Evolutionary conservation across 805 yeast genomes (phyloP).

Genomic region (Helenozyma baotianmanensis): DNA sequence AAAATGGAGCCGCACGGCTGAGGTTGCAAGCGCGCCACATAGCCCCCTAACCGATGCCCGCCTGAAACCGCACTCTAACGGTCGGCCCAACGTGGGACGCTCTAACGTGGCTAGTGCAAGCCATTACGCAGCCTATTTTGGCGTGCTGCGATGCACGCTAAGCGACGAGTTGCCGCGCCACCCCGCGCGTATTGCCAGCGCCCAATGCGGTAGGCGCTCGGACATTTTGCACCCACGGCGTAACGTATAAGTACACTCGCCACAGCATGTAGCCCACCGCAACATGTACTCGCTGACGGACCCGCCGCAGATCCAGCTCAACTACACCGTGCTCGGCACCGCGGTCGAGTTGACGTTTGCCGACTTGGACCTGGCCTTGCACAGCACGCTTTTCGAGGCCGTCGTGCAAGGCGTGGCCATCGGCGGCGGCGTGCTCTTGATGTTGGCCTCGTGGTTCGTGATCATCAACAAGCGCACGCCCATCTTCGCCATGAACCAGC

Average conservation of each 20-base stretch:
- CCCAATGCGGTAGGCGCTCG: constrained; percentile 5
- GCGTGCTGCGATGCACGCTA: no score
- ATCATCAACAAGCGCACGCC: constrained; percentile 54
- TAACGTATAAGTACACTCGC: not conserved
- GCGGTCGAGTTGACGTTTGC: constrained; percentile 6
- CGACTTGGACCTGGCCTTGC: constrained; percentile 5
- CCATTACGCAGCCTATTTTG: no score
- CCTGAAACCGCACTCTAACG: no score
- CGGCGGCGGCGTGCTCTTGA: constrained; percentile 12
- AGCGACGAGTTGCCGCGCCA: no score
- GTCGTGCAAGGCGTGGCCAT: constrained; percentile 12
- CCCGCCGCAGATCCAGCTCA: constrained; percentile 8
- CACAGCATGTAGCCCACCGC: not conserved
- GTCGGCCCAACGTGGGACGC: no score
- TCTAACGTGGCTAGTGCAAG: no score
- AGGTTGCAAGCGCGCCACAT: no score
- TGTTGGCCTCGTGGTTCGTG: constrained; percentile 13
- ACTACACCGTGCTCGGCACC: constrained; percentile 8
- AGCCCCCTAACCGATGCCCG: no score
- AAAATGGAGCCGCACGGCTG: no score
- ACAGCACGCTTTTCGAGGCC: constrained; percentile 5
- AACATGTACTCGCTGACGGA: constrained; percentile 6
- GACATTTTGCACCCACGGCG: constrained; percentile 8
- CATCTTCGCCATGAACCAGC: constrained; percentile 68
- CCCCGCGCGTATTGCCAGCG: constrained; percentile 5